Conservation (phyloP, 495 filamentous ascomycete species). For the Penicillium salamii region DNA sequence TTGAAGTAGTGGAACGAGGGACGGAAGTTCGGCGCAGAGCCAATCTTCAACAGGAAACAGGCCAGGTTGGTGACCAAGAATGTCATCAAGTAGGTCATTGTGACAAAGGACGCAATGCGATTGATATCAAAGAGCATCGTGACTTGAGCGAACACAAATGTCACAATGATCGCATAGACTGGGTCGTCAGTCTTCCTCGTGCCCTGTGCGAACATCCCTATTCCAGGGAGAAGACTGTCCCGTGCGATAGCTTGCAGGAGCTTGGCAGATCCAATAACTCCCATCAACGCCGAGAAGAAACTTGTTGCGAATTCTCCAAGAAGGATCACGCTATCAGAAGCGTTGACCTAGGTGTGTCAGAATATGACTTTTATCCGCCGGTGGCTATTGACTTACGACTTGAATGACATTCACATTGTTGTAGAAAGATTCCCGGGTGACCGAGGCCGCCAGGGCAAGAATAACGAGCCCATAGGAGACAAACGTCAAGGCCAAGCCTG, state of each 20-base stretch:
- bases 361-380: not conserved
- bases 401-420: conserved; percentile 77
- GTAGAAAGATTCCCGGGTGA: conserved; percentile 70
- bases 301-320: conserved; percentile 78
- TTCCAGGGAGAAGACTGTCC: conserved; percentile 74
- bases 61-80: conserved; percentile 69
- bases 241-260: conserved; percentile 80
- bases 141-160: conserved; percentile 71
- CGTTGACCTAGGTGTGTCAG: conserved; percentile 52
- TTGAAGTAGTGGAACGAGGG: conserved; percentile 88
- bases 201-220: conserved; percentile 73
- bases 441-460: conserved; percentile 74
- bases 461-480: conserved; percentile 74
- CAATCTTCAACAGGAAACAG: conserved; percentile 83
- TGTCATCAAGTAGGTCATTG: conserved; percentile 82
- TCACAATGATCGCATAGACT: conserved; percentile 71
- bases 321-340: conserved; percentile 69
- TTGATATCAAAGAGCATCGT: conserved; percentile 85
- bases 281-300: conserved; percentile 85
- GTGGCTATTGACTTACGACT: conserved; percentile 42
- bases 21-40: conserved; percentile 89
- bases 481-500: conserved; percentile 73
- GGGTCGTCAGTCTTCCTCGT: conserved; percentile 75
- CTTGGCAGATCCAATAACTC: conserved; percentile 84
- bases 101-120: conserved; percentile 82